Percentiles rank a stretch among this genome's conserved stretches.
Evolutionary conservation across 1,284 basidiomycete species (phyloP).

Genomic region (Inonotus obliquus): DNA sequence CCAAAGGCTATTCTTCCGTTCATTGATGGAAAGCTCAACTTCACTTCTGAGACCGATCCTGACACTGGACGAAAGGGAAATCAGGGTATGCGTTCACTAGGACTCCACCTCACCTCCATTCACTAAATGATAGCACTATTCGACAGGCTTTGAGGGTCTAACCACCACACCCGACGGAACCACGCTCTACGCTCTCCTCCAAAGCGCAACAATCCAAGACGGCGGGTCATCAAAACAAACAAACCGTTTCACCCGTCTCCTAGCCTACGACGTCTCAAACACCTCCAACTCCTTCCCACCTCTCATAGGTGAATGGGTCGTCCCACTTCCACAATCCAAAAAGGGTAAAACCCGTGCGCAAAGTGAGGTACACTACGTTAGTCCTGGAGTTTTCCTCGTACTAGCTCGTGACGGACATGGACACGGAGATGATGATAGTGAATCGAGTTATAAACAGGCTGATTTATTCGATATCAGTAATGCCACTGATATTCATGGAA

Average conservation of each 20-base stretch:
- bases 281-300: constrained; percentile 27
- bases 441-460: constrained; percentile 56
- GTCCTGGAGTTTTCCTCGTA: constrained; percentile 48
- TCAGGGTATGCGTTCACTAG: constrained; percentile 35
- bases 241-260: constrained; percentile 48
- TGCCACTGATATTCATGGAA: constrained; percentile 60
- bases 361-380: constrained; percentile 57
- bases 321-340: constrained; percentile 50
- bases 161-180: constrained; percentile 45
- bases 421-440: constrained; percentile 45
- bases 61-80: constrained; percentile 45
- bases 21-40: constrained; percentile 47
- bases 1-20: constrained; percentile 51
- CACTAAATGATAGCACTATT: neutral
- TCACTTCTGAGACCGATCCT: constrained; percentile 49
- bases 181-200: constrained; percentile 57
- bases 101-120: neutral
- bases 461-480: constrained; percentile 53
- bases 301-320: constrained; percentile 56
- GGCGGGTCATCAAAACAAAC: constrained; percentile 45
- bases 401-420: constrained; percentile 61
- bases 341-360: constrained; percentile 49
- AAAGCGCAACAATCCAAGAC: constrained; percentile 62
- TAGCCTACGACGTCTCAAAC: constrained; percentile 49
- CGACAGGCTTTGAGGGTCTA: constrained; percentile 58